Percentiles rank a stretch among this genome's conserved stretches.
phyloP scores from a whole-genome alignment of 176 grass and related monocot genomes.

The Tillandsia leiboldiana region DNA sequence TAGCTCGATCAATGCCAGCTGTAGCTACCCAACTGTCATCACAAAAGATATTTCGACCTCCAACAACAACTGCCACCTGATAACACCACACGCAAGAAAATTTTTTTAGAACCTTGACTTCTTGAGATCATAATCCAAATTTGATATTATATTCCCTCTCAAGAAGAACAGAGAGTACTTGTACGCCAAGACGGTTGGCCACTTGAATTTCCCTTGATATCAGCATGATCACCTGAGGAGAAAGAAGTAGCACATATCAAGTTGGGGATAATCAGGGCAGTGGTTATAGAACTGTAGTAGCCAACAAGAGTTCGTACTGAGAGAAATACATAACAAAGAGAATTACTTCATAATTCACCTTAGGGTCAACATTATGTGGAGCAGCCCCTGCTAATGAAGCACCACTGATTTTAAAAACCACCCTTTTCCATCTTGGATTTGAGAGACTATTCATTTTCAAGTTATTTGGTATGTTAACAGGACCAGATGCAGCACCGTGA shows the following conservation, averaged over 20 bases:
- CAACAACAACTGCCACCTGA: slow-evolving; percentile 84
- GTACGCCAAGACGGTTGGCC: slow-evolving; percentile 52
- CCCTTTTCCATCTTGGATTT: slow-evolving; percentile 79
- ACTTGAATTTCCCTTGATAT: slow-evolving; percentile 88
- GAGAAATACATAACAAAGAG: not conserved
- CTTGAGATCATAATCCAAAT: not conserved
- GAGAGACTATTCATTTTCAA: slow-evolving; percentile 26
- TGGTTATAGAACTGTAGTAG: too few relatives aligned
- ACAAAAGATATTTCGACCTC: slow-evolving; percentile 87
- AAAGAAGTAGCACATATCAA: not conserved
- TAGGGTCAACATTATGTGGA: slow-evolving; percentile 77
- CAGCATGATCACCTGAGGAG: slow-evolving; percentile 65
- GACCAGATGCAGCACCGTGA: slow-evolving; percentile 26
- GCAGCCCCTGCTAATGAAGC: slow-evolving; percentile 40
- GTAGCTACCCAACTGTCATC: slow-evolving; percentile 66
- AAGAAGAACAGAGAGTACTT: slow-evolving; percentile 39
- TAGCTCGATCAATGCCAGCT: slow-evolving; percentile 69
- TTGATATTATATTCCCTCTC: not conserved
- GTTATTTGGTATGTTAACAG: slow-evolving; percentile 17
- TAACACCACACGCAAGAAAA: slow-evolving; percentile 12
- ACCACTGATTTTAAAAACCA: slow-evolving; percentile 81
- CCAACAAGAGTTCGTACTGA: too few relatives aligned
- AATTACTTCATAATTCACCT: slow-evolving; percentile 32
- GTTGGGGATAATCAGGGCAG: not conserved
- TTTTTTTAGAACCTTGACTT: not conserved